Evolutionary conservation across 257 asterid genomes (phyloP), one percentile per base, ranked within the genome.

Genomic region (Fraxinus excelsior): DNA sequence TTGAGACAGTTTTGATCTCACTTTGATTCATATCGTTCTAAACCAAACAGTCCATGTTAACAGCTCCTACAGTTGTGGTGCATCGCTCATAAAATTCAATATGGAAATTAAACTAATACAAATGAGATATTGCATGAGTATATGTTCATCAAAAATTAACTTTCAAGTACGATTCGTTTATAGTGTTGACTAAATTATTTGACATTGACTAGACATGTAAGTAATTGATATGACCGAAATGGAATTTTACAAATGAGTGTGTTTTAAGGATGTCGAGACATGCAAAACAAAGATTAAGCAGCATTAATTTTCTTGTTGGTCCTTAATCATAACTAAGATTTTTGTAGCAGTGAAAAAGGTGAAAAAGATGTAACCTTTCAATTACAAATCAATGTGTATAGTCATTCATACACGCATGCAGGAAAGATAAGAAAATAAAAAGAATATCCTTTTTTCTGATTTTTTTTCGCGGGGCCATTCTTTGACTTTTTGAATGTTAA

Each of bases 381-480:
- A 78, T 74, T 70, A 56, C 62, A 81, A 80, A 35, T 69, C 62
- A 62, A 26, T 0, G 23, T 40, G 65, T 46, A 58, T 60, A 8
- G 25, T 62, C 67, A 82, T 58, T 21, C 81, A 80, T 85, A 73
- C 78, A 75, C 76, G 89, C 89, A 77, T 85, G 89, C 89, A 72
- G 26, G 35, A 46, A 26, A 44, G 16, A 28, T 18, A 72, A 72
- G 31, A 51, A 72, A 9, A 11, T 1, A 34, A 35, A 6, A 6
- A 34, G 14, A 10, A 42, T 0, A 42, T 7, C 1, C 6, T 21
- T 16, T 49, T 28, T 51, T 0, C n/a, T 16, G 21, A 46, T 76
- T 6, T 49, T 69, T 14, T 25, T 26, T 31, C 2, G 35, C 12
- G 32, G 34, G 68, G 68, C 31, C 62, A 26, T 12, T 34, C 14